Conservation (phyloP, 805 yeast genomes). For the Yarrowia phangngaensis region DNA sequence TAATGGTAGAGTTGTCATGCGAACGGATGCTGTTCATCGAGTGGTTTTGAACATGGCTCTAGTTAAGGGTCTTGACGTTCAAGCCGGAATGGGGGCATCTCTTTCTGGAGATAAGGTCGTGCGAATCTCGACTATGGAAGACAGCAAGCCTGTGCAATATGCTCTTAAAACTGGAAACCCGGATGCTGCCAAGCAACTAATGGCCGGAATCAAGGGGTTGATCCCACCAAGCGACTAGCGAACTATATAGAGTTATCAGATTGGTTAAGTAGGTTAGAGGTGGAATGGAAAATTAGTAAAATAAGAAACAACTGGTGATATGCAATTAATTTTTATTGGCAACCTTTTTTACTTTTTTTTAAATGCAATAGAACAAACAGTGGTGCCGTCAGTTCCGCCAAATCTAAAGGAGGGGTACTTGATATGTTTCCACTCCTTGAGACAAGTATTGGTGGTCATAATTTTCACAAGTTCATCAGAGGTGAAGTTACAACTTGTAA, state of each 20-base stretch:
- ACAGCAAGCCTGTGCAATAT: conserved; percentile 71
- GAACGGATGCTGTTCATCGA: conserved; percentile 79
- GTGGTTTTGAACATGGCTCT: conserved; percentile 77
- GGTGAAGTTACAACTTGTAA: conserved; percentile 94
- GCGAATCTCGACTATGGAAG: conserved; percentile 64
- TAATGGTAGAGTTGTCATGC: conserved; percentile 74
- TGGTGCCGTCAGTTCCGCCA: conserved; percentile 85
- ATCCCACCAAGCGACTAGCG: conserved; percentile 26
- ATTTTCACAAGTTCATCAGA: conserved; percentile 63
- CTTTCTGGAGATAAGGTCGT: conserved; percentile 77
- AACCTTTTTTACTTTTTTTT: conserved; percentile 32
- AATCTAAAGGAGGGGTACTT: conserved; percentile 79
- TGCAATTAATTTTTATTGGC: too few species aligned
- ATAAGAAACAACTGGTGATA: too few species aligned
- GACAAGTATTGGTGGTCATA: conserved; percentile 45
- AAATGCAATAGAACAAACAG: conserved; percentile 85
- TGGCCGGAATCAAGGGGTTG: conserved; percentile 39
- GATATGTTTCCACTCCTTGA: conserved; percentile 61
- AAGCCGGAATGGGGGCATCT: conserved; percentile 83
- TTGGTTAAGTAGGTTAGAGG: too few species aligned
- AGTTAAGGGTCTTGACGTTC: conserved; percentile 55
- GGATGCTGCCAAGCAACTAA: conserved; percentile 56
- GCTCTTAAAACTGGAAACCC: conserved; percentile 69
- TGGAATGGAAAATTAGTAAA: too few species aligned
- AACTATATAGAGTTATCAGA: not conserved